These are phyloP conservation scores for Cryptococcus deneoformans DNA, from an alignment of 1,284 basidiomycete genomes.

Conservation along the genomic window DNA sequence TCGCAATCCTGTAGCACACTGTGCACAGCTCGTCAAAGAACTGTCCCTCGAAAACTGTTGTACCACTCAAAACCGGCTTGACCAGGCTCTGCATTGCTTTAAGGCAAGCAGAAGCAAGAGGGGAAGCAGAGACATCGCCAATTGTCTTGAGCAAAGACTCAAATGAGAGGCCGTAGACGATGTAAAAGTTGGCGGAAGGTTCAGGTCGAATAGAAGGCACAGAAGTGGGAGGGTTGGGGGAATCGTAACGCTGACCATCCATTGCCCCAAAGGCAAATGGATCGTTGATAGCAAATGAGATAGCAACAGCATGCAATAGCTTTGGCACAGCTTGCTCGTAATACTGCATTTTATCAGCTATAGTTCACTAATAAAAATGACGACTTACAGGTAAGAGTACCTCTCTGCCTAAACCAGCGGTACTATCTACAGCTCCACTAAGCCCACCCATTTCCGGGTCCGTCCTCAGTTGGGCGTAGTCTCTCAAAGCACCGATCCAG, in stretches of 20 bases:
- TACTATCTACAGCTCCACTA: constrained; percentile 70
- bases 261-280: constrained; percentile 71
- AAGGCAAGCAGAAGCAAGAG: constrained; percentile 60
- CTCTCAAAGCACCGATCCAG: constrained; percentile 85
- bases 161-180: constrained; percentile 88
- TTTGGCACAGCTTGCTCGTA: constrained; percentile 79
- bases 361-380: neutral
- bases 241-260: constrained; percentile 63
- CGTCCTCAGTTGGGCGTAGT: constrained; percentile 86
- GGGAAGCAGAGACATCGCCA: constrained; percentile 45
- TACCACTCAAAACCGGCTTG: constrained; percentile 73
- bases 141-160: constrained; percentile 76
- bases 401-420: constrained; percentile 82
- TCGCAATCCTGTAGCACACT: constrained; percentile 82
- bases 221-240: constrained; percentile 17
- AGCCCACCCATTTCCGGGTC: constrained; percentile 79
- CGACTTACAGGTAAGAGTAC: constrained; percentile 77
- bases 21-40: constrained; percentile 89
- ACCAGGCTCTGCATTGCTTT: constrained; percentile 76
- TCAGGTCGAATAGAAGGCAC: constrained; percentile 56
- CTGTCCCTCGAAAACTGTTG: constrained; percentile 70
- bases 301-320: constrained; percentile 83
- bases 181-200: constrained; percentile 79
- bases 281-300: constrained; percentile 70
- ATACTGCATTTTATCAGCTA: constrained; percentile 58